Conservation (phyloP, 1,139 yeast species). For the Zygosaccharomyces pseudobailii region DNA sequence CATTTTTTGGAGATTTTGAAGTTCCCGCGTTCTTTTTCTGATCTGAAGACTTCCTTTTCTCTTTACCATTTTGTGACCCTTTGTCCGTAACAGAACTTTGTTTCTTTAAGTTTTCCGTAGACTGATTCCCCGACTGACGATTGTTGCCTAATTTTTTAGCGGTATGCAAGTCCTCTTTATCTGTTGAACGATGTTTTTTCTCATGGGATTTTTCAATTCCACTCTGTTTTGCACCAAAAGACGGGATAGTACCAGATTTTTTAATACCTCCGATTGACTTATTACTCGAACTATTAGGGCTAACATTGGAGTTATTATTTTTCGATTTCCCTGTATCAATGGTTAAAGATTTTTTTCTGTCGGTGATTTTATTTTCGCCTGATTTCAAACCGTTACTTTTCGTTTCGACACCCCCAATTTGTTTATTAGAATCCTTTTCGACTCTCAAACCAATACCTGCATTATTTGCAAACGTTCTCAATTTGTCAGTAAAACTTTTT, state of each 20-base stretch:
- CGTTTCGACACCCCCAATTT: background rate
- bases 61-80: background rate
- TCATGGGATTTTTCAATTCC: background rate
- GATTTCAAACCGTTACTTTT: background rate
- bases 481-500: constrained; percentile 11
- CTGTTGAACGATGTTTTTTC: no score
- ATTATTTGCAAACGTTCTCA: constrained; percentile 8
- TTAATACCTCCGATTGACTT: background rate
- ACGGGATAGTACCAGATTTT: background rate
- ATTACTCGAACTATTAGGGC: background rate
- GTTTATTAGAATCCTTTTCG: constrained; percentile 2
- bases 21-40: no score
- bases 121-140: background rate
- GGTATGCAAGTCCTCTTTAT: no score
- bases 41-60: background rate
- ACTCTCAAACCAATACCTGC: constrained; percentile 13
- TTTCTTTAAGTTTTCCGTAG: background rate
- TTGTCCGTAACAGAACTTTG: background rate
- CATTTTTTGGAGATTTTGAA: no score
- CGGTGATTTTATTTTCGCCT: background rate
- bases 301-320: background rate
- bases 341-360: background rate
- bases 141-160: no score
- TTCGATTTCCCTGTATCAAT: background rate
- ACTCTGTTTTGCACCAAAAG: background rate